Evolutionary conservation across 805 yeast species (phyloP), one percentile per base, ranked within the genome.

Genomic region (Ogataea pignaliae): DNA sequence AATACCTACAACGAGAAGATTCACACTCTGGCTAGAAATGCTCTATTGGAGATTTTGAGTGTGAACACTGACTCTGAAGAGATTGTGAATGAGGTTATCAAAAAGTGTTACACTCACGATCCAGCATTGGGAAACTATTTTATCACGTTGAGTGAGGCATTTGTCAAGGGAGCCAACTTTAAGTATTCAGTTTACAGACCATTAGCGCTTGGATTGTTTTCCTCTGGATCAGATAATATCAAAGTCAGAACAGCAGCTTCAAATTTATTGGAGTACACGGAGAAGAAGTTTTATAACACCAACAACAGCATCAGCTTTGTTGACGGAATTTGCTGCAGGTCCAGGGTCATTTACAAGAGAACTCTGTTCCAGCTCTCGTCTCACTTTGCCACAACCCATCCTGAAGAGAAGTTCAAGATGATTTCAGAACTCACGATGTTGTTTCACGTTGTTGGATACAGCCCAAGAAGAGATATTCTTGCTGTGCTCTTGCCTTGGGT

Each of bases 401-500:
- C 88, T n/a, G 78, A 81, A 45, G 79, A 76, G 53, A 76, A 81
- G 45, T 72, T 72, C 57, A 68, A 71, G 46, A 69, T 87, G 61
- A 76, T 91, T 55, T 82, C 95, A 50, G 80, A 85, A 63, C 64
- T 86, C 63, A 78, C 93, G 3, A 71, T 78, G 73, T 73, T 79
- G 54, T 81, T 86, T 64, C 79, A 81, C 56, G 73, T 75, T 37
- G 83, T 83, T 41, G 68, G 66, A 40, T 68, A 73, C 34, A 74
- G 75, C 18, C 75, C 85, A 1, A 74, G 93, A 56, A 78, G 87
- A 45, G 97, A 90, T 60, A 74, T 91, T 11, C 66, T 91, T 44
- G 81, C 93, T 0, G 82, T 90, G 18, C 63, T 93, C 40, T 69
- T 88, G 10, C 97, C 99, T 1, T 93, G 98, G 97, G 79, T 90